Conservation (phyloP, 2,329 filamentous ascomycete genomes). For the Onygenales sp. region DNA sequence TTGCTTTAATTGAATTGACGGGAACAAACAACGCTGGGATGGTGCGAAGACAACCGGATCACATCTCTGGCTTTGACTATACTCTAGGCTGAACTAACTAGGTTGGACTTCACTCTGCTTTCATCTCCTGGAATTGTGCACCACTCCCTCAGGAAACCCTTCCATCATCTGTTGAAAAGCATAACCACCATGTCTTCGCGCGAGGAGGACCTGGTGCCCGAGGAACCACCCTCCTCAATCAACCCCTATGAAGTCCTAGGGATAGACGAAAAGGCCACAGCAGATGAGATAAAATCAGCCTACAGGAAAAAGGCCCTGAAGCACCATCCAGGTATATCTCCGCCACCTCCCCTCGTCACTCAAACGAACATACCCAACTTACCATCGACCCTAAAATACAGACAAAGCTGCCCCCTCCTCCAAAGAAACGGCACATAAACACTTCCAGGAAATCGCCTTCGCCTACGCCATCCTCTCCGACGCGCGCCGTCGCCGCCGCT, state of each 20-base stretch:
- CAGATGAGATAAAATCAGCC: constrained; percentile 74
- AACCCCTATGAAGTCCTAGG: constrained; percentile 72
- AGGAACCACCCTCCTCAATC: constrained; percentile 57
- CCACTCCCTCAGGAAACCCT: background rate
- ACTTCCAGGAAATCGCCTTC: constrained; percentile 85
- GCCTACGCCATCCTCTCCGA: constrained; percentile 91
- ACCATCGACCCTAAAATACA: constrained; percentile 19
- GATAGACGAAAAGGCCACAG: constrained; percentile 60
- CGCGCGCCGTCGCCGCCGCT: constrained; percentile 66
- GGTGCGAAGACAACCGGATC: no score
- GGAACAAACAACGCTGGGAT: no score
- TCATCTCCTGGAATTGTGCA: background rate
- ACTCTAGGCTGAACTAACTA: no score
- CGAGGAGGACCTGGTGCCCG: constrained; percentile 44
- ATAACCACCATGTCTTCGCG: constrained; percentile 8
- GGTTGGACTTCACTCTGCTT: no score
- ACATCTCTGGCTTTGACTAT: no score
- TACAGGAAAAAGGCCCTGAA: constrained; percentile 87
- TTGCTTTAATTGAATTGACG: no score
- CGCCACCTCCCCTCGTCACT: background rate
- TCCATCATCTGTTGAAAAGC: background rate
- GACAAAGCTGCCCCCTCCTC: constrained; percentile 66
- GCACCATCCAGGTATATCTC: constrained; percentile 64
- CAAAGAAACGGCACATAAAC: constrained; percentile 63
- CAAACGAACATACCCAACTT: background rate